Percentiles rank a stretch among this genome's conserved stretches.
Evolutionary conservation across 2,329 filamentous ascomycete species (phyloP).

Genomic region (Orbilia ellipsospora): DNA sequence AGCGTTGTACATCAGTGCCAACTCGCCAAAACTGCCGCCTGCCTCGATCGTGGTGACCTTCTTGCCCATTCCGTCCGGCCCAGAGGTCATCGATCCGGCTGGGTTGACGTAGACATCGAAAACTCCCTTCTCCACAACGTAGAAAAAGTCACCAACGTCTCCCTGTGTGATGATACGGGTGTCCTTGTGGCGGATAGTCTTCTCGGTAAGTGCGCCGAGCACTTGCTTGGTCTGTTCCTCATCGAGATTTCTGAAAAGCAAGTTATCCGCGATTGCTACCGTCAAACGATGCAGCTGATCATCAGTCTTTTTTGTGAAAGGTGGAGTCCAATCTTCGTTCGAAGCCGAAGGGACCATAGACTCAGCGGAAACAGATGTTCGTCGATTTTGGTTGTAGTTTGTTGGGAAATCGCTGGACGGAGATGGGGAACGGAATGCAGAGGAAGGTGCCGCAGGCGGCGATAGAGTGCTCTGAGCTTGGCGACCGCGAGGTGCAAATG

Average conservation of each 20-base stretch:
- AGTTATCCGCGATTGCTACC: slow-evolving; percentile 85
- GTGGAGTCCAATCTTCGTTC: slow-evolving; percentile 90
- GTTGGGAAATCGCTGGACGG: slow-evolving; percentile 77
- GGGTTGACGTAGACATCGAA: slow-evolving; percentile 93
- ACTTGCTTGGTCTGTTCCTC: slow-evolving; percentile 91
- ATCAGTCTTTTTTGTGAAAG: slow-evolving; percentile 80
- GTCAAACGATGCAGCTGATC: slow-evolving; percentile 85
- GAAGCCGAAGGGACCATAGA: slow-evolving; percentile 88
- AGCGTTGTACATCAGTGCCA: slow-evolving; percentile 98
- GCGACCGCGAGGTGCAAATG: slow-evolving; percentile 48
- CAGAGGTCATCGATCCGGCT: slow-evolving; percentile 79
- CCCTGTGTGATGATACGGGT: slow-evolving; percentile 94
- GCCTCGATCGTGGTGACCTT: slow-evolving; percentile 84
- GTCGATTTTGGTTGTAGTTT: slow-evolving; percentile 92
- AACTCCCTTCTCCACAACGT: slow-evolving; percentile 88
- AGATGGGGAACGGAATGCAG: slow-evolving; percentile 54
- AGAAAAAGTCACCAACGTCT: slow-evolving; percentile 96
- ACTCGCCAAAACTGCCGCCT: slow-evolving; percentile 93
- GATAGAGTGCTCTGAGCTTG: slow-evolving; percentile 43
- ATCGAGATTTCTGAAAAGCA: slow-evolving; percentile 92
- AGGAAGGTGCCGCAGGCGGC: slow-evolving; percentile 41
- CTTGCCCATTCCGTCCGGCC: slow-evolving; percentile 81
- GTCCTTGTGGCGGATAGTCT: slow-evolving; percentile 91
- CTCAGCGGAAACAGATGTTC: slow-evolving; percentile 96
- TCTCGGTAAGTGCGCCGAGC: slow-evolving; percentile 89